Evolutionary conservation across 1,139 yeast genomes (phyloP).

Genomic region (Saccharomyces hybrid): DNA sequence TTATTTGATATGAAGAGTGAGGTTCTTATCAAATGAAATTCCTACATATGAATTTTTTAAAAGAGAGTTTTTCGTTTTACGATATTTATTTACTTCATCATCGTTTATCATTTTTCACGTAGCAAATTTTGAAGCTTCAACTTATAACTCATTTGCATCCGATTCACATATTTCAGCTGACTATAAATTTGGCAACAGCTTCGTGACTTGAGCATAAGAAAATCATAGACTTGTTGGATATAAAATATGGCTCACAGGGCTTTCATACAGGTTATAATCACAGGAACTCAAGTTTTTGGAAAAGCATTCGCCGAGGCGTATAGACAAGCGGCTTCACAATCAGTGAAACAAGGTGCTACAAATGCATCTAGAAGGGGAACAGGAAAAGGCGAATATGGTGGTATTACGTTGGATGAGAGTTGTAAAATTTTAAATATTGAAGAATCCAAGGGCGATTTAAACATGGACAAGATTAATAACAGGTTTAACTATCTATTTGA

Average conservation of each 20-base stretch:
- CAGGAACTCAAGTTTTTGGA: conserved; percentile 95
- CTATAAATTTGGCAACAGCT: not conserved
- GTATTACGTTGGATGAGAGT: conserved; percentile 82
- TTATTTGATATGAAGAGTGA: not conserved
- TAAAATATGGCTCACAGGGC: conserved; percentile 76
- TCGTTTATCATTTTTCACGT: not conserved
- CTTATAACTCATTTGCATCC: not conserved
- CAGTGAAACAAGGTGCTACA: conserved; percentile 61
- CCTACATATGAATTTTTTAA: not conserved
- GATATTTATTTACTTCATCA: not conserved
- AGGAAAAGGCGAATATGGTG: conserved; percentile 52
- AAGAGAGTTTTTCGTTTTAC: not conserved
- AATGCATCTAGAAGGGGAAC: conserved; percentile 45
- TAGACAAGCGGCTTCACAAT: conserved; percentile 88
- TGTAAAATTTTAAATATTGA: conserved; percentile 84
- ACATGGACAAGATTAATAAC: conserved; percentile 56
- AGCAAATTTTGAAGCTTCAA: not conserved
- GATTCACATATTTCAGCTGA: not conserved
- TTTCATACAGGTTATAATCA: conserved; percentile 77
- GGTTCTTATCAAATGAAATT: not conserved
- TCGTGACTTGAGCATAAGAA: not conserved
- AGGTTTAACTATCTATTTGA: conserved; percentile 80
- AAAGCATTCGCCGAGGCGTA: conserved; percentile 96
- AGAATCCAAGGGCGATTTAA: conserved; percentile 39
- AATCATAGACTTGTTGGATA: not conserved